These are phyloP conservation scores for Calocybe indica DNA, from an alignment of 768 basidiomycete genomes.

Conservation along the genomic window DNA sequence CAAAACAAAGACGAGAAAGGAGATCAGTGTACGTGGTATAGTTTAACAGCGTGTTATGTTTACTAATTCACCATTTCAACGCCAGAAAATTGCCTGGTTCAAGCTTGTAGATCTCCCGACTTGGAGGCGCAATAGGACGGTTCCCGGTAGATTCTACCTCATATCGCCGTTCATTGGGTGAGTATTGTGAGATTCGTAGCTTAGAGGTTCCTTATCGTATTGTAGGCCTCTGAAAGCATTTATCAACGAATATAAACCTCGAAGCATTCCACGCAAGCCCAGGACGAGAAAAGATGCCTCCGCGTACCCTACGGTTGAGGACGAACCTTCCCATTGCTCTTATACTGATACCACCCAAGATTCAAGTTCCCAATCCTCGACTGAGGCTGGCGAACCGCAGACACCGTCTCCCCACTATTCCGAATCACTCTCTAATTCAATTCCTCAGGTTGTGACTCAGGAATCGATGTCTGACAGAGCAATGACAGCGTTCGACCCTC, in stretches of 20 bases:
- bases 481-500: conserved; percentile 26
- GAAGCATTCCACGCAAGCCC: conserved; percentile 33
- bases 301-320: background rate
- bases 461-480: background rate
- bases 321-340: background rate
- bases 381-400: conserved; percentile 54
- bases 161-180: conserved; percentile 92
- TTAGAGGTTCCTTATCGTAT: background rate
- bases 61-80: conserved; percentile 3
- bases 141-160: conserved; percentile 83
- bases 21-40: conserved; percentile 76
- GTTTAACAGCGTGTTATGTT: conserved; percentile 5
- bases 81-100: conserved; percentile 96
- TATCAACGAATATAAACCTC: conserved; percentile 59
- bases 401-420: conserved; percentile 59
- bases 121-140: conserved; percentile 75
- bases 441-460: conserved; percentile 27
- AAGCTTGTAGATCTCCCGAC: conserved; percentile 83
- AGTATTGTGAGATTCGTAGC: conserved; percentile 8
- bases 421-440: conserved; percentile 28
- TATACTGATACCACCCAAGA: conserved; percentile 41
- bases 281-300: conserved; percentile 19
- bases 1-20: conserved; percentile 92
- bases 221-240: conserved; percentile 59
- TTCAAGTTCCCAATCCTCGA: conserved; percentile 61